Percentiles rank a stretch among this genome's conserved stretches.
These are phyloP conservation scores for Pistacia atlantica DNA, from an alignment of 345 rosid species.

Conservation along the genomic window DNA sequence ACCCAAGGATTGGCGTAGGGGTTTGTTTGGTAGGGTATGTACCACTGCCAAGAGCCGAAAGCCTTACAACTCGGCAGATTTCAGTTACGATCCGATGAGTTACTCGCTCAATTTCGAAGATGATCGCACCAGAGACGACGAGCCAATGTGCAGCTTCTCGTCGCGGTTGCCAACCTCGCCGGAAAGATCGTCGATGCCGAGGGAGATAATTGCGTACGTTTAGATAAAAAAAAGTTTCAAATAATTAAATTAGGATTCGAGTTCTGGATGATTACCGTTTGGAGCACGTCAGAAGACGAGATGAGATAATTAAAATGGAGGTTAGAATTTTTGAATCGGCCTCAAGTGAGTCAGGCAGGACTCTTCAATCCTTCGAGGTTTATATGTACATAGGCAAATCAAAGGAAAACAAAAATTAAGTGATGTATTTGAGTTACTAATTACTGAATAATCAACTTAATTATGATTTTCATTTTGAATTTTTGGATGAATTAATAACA, in stretches of 20 bases:
- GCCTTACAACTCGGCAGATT: constrained; percentile 46
- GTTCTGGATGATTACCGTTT: not conserved
- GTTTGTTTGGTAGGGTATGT: constrained; percentile 39
- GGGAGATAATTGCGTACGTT: constrained; percentile 5
- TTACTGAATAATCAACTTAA: no score
- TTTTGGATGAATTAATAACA: no score
- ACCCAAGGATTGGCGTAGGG: constrained; percentile 40
- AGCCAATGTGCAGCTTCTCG: constrained; percentile 39
- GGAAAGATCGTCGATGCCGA: not conserved
- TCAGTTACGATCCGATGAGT: constrained; percentile 65
- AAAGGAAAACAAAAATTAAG: no score
- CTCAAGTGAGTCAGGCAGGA: not conserved
- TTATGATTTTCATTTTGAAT: no score
- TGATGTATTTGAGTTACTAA: not conserved
- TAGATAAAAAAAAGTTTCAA: not conserved
- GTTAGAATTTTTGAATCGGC: not conserved
- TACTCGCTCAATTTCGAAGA: constrained; percentile 76
- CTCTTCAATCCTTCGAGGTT: not conserved
- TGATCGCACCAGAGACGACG: constrained; percentile 38
- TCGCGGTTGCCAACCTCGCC: constrained; percentile 53
- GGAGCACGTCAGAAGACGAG: no score
- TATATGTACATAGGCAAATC: not conserved
- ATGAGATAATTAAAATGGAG: not conserved
- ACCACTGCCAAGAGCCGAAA: constrained; percentile 12
- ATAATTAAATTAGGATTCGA: not conserved